Conservation (phyloP, 345 rosid species). For the Brassica carinata region DNA sequence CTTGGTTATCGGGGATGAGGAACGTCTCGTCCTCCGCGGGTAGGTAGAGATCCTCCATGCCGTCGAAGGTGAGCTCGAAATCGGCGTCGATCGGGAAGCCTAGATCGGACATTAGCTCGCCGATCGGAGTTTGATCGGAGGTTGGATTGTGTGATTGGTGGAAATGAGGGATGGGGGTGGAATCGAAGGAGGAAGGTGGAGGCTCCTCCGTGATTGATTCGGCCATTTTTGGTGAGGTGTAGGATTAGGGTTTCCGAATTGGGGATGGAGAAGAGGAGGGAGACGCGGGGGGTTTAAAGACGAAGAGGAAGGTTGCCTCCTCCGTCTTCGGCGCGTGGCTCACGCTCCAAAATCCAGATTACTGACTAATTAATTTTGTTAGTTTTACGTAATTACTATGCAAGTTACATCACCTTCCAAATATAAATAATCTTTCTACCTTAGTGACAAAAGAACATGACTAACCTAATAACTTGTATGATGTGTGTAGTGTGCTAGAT, state of each 20-base stretch:
- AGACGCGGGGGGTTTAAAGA: conserved; percentile 30
- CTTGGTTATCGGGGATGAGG: conserved; percentile 39
- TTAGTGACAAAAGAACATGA: too few species aligned
- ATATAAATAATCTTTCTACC: too few species aligned
- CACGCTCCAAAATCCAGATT: conserved; percentile 6
- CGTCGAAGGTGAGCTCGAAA: conserved; percentile 73
- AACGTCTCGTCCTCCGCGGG: conserved; percentile 59
- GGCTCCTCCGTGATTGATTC: conserved; percentile 36
- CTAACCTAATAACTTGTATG: too few species aligned
- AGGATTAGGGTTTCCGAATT: conserved; percentile 32
- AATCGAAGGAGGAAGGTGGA: conserved; percentile 23
- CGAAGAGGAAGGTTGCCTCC: background rate
- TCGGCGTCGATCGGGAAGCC: conserved; percentile 50
- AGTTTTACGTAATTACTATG: too few species aligned
- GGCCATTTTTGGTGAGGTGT: conserved; percentile 33
- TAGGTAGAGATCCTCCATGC: conserved; percentile 56
- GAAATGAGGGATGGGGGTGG: conserved; percentile 51
- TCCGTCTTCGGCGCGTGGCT: conserved; percentile 40
- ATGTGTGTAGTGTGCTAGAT: too few species aligned
- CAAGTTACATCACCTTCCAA: too few species aligned
- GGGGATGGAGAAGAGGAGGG: conserved; percentile 17
- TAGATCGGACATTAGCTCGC: conserved; percentile 36
- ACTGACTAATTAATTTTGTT: background rate
- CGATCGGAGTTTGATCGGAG: conserved; percentile 36
- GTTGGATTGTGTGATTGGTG: conserved; percentile 51